These are phyloP conservation scores for Monocercomonoides exilis DNA, from an alignment of 78 protist species.

Conservation along the genomic window DNA sequence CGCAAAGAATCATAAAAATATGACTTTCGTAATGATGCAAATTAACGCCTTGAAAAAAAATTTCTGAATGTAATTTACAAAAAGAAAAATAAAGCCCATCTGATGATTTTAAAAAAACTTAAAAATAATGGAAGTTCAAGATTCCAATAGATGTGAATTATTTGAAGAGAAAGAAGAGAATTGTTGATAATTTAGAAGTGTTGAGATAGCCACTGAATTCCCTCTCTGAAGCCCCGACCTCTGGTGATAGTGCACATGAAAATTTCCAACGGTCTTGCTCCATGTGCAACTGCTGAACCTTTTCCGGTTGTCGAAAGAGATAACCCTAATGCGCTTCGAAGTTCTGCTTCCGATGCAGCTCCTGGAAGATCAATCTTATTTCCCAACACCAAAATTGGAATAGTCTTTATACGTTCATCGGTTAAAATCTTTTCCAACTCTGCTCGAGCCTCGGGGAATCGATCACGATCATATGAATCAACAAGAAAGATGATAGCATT, in stretches of 20 bases:
- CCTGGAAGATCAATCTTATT: constrained; percentile 92
- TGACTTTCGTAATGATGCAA: no score
- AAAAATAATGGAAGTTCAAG: neutral
- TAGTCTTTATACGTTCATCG: neutral
- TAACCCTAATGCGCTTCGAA: constrained; percentile 68
- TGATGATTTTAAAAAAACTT: neutral
- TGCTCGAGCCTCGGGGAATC: constrained; percentile 80
- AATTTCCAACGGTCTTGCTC: constrained; percentile 87
- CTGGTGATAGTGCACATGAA: constrained; percentile 92
- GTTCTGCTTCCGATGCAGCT: constrained; percentile 78
- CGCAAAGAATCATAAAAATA: neutral
- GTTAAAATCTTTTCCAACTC: constrained; percentile 66
- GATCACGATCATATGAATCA: constrained; percentile 72
- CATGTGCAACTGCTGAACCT: neutral
- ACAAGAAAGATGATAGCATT: constrained; percentile 90
- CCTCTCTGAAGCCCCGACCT: constrained; percentile 89
- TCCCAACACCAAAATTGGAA: constrained; percentile 95
- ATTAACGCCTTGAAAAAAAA: neutral
- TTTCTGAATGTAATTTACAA: neutral
- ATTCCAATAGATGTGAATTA: neutral
- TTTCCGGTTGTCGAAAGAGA: constrained; percentile 66
- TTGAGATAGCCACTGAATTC: constrained; percentile 55
- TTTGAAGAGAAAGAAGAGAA: no score
- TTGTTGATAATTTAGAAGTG: no score
- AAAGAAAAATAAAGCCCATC: neutral